A percentile compares a stretch with the other conserved stretches of the same genome.
phyloP scores from a whole-genome alignment of 139 green algal species.

The Volvox reticuliferus region DNA sequence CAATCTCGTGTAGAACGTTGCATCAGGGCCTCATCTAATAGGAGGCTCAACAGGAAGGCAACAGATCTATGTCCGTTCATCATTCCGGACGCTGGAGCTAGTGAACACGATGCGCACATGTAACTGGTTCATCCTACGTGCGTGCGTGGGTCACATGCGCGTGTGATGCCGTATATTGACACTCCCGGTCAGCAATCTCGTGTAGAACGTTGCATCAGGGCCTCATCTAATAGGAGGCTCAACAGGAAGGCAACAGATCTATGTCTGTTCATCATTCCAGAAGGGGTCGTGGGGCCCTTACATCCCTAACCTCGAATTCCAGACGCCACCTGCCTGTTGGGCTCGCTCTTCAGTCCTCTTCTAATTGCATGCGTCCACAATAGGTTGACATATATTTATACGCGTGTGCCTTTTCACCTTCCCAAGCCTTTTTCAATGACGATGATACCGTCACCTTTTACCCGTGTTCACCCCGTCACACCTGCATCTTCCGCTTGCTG shows the following conservation, averaged over 20 bases:
- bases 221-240: background rate
- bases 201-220: slow-evolving; percentile 46
- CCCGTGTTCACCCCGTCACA: slow-evolving; percentile 31
- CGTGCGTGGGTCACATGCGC: background rate
- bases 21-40: background rate
- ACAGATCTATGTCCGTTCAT: slow-evolving; percentile 41
- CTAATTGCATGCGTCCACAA: too few species aligned
- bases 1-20: slow-evolving; percentile 13
- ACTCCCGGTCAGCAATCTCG: slow-evolving; percentile 46
- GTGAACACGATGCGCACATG: background rate
- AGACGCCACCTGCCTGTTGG: too few species aligned
- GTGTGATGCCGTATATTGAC: background rate
- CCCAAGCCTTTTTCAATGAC: too few species aligned
- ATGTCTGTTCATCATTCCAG: slow-evolving; percentile 35
- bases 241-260: slow-evolving; percentile 40
- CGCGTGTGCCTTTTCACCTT: too few species aligned
- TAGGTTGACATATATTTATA: too few species aligned
- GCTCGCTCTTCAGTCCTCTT: background rate
- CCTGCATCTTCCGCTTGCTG: slow-evolving; percentile 85
- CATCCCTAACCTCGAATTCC: background rate
- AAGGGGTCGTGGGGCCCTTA: background rate
- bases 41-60: slow-evolving; percentile 45
- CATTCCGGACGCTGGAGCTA: background rate
- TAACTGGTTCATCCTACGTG: too few species aligned
- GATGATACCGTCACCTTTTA: too few species aligned